Evolutionary conservation across 1,284 basidiomycete genomes (phyloP).

Genomic region (Rhodotorula glutinis): DNA sequence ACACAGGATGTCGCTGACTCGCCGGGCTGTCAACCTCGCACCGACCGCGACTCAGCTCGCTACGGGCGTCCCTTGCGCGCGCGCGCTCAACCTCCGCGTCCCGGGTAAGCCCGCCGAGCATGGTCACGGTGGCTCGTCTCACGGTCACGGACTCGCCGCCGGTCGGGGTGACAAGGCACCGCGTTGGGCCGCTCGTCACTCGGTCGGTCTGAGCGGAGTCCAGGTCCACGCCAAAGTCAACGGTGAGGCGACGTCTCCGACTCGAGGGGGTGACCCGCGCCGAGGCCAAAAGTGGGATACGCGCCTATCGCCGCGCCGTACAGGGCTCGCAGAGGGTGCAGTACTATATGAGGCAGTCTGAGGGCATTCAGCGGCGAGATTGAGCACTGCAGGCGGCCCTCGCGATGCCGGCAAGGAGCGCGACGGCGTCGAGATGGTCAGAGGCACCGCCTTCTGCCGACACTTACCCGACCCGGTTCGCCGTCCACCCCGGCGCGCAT

Average conservation of each 20-base stretch:
- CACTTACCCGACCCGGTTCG: no score
- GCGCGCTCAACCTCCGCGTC: conserved; percentile 66
- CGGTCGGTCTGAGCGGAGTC: conserved; percentile 53
- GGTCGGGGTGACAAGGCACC: conserved; percentile 18
- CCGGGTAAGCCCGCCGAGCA: conserved; percentile 58
- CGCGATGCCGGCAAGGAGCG: no score
- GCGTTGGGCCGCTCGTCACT: conserved; percentile 26
- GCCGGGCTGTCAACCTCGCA: conserved; percentile 67
- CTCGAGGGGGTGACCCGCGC: not conserved
- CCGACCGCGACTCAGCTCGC: conserved; percentile 75
- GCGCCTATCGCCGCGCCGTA: no score
- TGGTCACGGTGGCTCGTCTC: conserved; percentile 45
- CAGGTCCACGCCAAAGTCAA: conserved; percentile 65
- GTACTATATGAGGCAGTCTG: no score
- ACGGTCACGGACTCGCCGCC: conserved; percentile 7
- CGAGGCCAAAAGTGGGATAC: no score
- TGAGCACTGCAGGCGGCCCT: no score
- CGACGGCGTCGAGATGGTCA: no score
- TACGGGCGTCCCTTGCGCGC: conserved; percentile 66
- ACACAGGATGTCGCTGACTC: conserved; percentile 21
- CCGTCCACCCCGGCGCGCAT: no score
- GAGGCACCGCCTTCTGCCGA: no score
- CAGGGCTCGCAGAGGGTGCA: no score
- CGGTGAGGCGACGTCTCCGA: conserved; percentile 56
- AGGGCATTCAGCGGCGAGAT: no score